Evolutionary conservation across 345 rosid genomes (phyloP).

Genomic region (Bruguiera gymnorhiza): DNA sequence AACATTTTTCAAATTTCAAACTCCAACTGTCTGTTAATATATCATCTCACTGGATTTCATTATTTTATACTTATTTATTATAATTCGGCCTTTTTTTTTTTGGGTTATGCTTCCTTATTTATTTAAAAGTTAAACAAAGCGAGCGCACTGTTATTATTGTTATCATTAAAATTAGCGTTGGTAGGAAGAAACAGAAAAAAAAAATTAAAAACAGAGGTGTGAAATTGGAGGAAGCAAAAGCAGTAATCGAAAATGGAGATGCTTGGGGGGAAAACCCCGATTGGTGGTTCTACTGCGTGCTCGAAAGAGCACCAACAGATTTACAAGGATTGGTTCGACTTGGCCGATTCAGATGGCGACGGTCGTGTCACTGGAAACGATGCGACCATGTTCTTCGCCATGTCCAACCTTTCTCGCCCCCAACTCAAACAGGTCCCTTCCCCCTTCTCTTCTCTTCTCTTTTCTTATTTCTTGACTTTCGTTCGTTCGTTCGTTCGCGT

Average conservation of each 20-base stretch:
- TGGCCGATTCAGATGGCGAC: conserved; percentile 85
- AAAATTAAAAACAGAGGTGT: background rate
- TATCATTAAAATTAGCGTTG: too few species aligned
- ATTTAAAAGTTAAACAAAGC: too few species aligned
- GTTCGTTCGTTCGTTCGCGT: too few species aligned
- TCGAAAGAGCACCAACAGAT: conserved; percentile 70
- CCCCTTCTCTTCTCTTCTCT: background rate
- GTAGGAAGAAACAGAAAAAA: background rate
- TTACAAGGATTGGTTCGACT: conserved; percentile 74
- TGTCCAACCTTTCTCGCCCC: conserved; percentile 81
- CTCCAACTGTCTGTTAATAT: too few species aligned
- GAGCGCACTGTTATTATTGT: too few species aligned
- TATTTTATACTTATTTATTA: too few species aligned
- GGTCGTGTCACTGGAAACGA: conserved; percentile 80
- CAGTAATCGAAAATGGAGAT: too few species aligned
- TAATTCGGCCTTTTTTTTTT: too few species aligned
- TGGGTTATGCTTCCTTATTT: too few species aligned
- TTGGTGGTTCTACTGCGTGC: conserved; percentile 26
- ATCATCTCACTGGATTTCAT: too few species aligned
- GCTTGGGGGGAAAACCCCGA: conserved; percentile 31
- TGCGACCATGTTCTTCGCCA: conserved; percentile 71
- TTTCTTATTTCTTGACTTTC: background rate
- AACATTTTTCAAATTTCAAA: too few species aligned
- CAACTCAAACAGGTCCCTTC: conserved; percentile 77
- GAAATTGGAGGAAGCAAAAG: background rate